These are phyloP conservation scores for Neofusicoccum cordaticola DNA, from an alignment of 2,329 filamentous ascomycete species.

Conservation along the genomic window DNA sequence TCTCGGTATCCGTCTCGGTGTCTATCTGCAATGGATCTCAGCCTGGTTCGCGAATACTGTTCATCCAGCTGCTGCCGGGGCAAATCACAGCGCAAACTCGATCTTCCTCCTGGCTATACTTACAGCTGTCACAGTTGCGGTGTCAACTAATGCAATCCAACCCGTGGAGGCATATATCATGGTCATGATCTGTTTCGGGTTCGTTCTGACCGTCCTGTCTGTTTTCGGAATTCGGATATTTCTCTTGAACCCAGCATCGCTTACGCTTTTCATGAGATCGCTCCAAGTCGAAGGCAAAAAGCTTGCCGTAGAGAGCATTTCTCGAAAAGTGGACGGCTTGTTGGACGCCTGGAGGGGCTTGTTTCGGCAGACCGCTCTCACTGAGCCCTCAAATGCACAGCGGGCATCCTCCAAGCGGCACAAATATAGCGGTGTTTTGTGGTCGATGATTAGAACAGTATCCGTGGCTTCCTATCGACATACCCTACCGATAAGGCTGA, in stretches of 20 bases:
- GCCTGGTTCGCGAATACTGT: constrained; percentile 26
- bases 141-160: constrained; percentile 19
- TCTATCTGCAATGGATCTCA: constrained; percentile 31
- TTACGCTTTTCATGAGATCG: background rate
- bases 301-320: too few relatives aligned
- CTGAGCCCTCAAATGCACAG: background rate
- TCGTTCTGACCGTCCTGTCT: background rate
- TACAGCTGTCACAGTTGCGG: constrained; percentile 22
- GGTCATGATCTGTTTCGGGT: constrained; percentile 25
- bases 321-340: too few relatives aligned
- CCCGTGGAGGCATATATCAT: constrained; percentile 26
- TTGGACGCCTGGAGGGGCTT: too few relatives aligned
- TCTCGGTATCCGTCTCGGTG: constrained; percentile 31
- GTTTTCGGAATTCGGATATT: background rate
- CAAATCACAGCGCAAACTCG: constrained; percentile 20
- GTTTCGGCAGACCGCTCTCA: background rate
- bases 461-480: too few relatives aligned
- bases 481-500: background rate
- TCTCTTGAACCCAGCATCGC: background rate
- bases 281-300: too few relatives aligned
- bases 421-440: too few relatives aligned
- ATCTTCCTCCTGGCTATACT: constrained; percentile 25
- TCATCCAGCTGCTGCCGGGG: constrained; percentile 22
- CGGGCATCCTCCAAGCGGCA: too few relatives aligned
- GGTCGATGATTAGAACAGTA: too few relatives aligned